These are phyloP conservation scores for Nicotiana tomentosiformis DNA, from an alignment of 257 asterid species.

Conservation along the genomic window DNA sequence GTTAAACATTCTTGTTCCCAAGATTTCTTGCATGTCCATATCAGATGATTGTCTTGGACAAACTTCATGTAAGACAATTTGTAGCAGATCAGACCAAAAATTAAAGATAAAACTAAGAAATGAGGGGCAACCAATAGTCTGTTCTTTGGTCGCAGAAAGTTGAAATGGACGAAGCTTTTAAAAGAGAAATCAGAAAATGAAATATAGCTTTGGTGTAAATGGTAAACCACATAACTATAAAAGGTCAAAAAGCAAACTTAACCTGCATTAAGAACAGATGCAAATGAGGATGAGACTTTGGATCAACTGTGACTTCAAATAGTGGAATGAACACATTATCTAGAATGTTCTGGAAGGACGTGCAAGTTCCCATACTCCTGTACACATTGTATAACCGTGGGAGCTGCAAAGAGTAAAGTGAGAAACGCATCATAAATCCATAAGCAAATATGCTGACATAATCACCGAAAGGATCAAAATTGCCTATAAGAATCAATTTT, in stretches of 20 bases:
- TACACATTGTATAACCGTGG: conserved; percentile 86
- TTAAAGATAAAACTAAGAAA: neutral
- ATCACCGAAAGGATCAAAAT: neutral
- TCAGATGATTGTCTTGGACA: neutral
- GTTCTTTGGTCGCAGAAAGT: neutral
- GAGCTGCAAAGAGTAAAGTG: conserved; percentile 57
- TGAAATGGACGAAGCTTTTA: conserved; percentile 3
- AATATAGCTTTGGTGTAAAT: neutral
- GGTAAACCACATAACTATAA: neutral
- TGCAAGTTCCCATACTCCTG: conserved; percentile 89
- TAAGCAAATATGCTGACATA: neutral
- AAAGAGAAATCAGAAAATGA: conserved; percentile 12
- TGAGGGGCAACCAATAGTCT: neutral
- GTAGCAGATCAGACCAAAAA: neutral
- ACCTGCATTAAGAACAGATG: conserved; percentile 88
- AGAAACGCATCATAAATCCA: conserved; percentile 7
- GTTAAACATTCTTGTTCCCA: neutral
- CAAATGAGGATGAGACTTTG: conserved; percentile 87
- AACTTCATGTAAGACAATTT: neutral
- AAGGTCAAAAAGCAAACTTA: conserved; percentile 4
- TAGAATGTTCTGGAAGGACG: conserved; percentile 83
- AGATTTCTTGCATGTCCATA: neutral
- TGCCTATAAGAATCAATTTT: neutral
- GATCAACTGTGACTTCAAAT: conserved; percentile 87
- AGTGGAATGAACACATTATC: conserved; percentile 91